These are phyloP conservation scores for Apiospora aurea DNA, from an alignment of 2,329 filamentous ascomycete species.

Conservation along the genomic window DNA sequence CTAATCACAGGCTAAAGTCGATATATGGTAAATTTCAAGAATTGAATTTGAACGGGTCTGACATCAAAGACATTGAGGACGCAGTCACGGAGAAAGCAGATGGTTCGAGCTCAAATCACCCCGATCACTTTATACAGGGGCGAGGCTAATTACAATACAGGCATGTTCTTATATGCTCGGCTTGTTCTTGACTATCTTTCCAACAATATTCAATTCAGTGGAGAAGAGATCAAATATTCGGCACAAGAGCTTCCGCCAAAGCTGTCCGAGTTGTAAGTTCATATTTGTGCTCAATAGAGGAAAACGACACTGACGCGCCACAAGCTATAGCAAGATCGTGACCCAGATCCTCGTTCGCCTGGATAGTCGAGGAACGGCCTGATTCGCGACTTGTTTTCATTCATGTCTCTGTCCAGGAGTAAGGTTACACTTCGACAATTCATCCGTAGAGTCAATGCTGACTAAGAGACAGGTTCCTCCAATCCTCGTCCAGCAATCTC, in stretches of 20 bases:
- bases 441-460: too few relatives aligned
- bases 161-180: constrained; percentile 48
- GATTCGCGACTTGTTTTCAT: too few relatives aligned
- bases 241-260: constrained; percentile 35
- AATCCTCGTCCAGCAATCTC: too few relatives aligned
- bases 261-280: constrained; percentile 36
- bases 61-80: constrained; percentile 31
- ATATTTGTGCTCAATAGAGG: too few relatives aligned
- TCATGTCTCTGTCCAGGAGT: too few relatives aligned
- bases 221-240: constrained; percentile 38
- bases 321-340: constrained; percentile 42
- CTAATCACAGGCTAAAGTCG: constrained; percentile 24
- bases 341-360: constrained; percentile 36
- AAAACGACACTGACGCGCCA: too few relatives aligned
- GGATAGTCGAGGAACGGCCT: too few relatives aligned
- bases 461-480: too few relatives aligned
- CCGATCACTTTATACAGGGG: too few relatives aligned
- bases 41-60: constrained; percentile 28
- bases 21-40: constrained; percentile 29
- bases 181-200: constrained; percentile 45
- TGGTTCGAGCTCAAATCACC: constrained; percentile 33
- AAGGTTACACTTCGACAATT: too few relatives aligned
- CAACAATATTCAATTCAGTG: constrained; percentile 40
- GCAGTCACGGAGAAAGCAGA: constrained; percentile 37
- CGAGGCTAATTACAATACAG: constrained; percentile 31